Percentiles rank a stretch among this genome's conserved stretches.
Conservation (phyloP, 768 basidiomycete species). For the Mycena leptocephala region DNA sequence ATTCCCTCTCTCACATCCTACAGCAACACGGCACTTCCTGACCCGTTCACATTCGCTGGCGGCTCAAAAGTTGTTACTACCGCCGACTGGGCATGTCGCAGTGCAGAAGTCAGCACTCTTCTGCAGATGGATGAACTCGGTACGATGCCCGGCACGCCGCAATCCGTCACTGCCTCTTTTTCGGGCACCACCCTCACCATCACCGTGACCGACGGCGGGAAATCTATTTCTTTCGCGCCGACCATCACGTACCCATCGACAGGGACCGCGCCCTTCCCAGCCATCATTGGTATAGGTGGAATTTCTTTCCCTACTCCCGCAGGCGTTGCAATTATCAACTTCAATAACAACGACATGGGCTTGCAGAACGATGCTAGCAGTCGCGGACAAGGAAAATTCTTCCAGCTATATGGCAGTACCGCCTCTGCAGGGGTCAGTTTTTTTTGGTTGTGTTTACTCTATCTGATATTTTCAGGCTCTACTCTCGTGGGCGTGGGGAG, state of each 20-base stretch:
- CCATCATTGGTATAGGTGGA: slow-evolving; percentile 60
- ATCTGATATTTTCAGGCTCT: background rate
- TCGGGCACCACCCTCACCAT: slow-evolving; percentile 64
- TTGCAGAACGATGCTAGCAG: slow-evolving; percentile 61
- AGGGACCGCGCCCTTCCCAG: slow-evolving; percentile 63
- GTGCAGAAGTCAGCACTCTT: slow-evolving; percentile 63
- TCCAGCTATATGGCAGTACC: slow-evolving; percentile 65
- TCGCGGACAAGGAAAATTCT: slow-evolving; percentile 73
- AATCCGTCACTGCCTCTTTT: slow-evolving; percentile 61
- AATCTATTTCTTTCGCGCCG: slow-evolving; percentile 65
- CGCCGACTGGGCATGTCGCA: slow-evolving; percentile 68
- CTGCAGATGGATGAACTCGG: slow-evolving; percentile 71
- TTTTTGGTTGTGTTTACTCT: background rate
- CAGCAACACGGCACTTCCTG: slow-evolving; percentile 60
- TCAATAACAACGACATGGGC: slow-evolving; percentile 70
- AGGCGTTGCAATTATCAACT: slow-evolving; percentile 63
- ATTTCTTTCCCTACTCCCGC: slow-evolving; percentile 57
- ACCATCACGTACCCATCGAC: slow-evolving; percentile 63
- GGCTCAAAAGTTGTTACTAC: slow-evolving; percentile 61
- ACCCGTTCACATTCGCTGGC: slow-evolving; percentile 69
- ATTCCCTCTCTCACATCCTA: slow-evolving; percentile 47
- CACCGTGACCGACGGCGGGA: slow-evolving; percentile 62
- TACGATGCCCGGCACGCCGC: slow-evolving; percentile 63
- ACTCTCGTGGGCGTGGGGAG: slow-evolving; percentile 62
- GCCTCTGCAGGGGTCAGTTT: slow-evolving; percentile 53